These are phyloP conservation scores for Chaetomium strumarium DNA, from an alignment of 2,329 filamentous ascomycete genomes.

Conservation along the genomic window DNA sequence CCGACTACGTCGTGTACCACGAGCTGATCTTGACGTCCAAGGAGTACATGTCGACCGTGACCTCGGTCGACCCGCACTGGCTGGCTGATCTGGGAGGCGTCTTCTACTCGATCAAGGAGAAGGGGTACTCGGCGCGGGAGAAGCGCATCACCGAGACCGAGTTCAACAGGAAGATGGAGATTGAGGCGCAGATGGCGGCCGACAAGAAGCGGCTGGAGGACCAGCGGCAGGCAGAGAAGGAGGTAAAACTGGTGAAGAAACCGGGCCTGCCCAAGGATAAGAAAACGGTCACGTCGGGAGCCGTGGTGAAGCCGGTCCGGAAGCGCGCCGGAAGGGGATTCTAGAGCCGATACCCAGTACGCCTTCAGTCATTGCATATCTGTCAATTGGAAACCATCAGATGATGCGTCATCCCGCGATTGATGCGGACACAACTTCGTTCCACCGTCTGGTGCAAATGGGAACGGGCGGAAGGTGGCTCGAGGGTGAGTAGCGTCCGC, in stretches of 20 bases:
- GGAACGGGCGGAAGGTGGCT: too few relatives aligned
- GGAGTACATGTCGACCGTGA: constrained; percentile 97
- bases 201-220: constrained; percentile 67
- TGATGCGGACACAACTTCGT: too few relatives aligned
- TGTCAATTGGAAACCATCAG: too few relatives aligned
- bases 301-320: constrained; percentile 54
- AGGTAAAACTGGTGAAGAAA: constrained; percentile 34
- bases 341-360: constrained; percentile 24
- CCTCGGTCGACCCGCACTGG: constrained; percentile 94
- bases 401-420: too few relatives aligned
- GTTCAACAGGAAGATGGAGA: constrained; percentile 88
- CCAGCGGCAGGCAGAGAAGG: constrained; percentile 35
- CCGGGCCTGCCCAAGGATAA: constrained; percentile 35
- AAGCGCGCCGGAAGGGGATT: constrained; percentile 53
- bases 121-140: constrained; percentile 84
- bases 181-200: constrained; percentile 84
- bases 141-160: constrained; percentile 85
- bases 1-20: constrained; percentile 97
- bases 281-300: constrained; percentile 56
- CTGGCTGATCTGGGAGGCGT: constrained; percentile 93
- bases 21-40: constrained; percentile 94
- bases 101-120: constrained; percentile 96
- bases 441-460: too few relatives aligned
- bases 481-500: not conserved
- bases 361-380: too few relatives aligned